phyloP scores from a whole-genome alignment of 106 monocot genomes.

The Platanthera guangdongensis region DNA sequence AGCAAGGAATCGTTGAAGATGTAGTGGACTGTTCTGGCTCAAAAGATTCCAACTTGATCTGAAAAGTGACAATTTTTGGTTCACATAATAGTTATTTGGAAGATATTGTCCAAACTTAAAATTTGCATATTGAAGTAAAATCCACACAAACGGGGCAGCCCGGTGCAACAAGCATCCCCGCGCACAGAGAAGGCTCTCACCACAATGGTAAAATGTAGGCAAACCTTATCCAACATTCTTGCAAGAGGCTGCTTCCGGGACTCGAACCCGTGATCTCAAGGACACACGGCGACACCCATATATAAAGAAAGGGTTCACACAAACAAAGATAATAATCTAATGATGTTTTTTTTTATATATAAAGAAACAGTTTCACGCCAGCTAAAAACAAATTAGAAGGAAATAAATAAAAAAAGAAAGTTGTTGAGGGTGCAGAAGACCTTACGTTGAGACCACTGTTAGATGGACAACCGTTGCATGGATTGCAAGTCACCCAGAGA shows the following conservation, averaged over 20 bases:
- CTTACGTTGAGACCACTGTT: constrained; percentile 80
- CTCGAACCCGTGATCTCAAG: too few species aligned
- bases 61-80: not conserved
- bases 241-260: too few species aligned
- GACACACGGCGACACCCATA: too few species aligned
- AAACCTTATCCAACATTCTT: too few species aligned
- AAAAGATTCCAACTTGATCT: constrained; percentile 77
- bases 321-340: too few species aligned
- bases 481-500: constrained; percentile 82
- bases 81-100: not conserved
- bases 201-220: too few species aligned
- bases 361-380: not conserved
- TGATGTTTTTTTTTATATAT: too few species aligned
- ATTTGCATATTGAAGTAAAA: not conserved
- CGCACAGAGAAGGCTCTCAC: too few species aligned
- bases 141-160: not conserved
- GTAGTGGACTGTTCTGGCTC: constrained; percentile 62
- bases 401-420: not conserved
- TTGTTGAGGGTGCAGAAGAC: not conserved
- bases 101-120: not conserved
- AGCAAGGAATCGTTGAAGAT: constrained; percentile 47
- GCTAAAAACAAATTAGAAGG: not conserved
- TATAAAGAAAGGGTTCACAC: too few species aligned
- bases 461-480: constrained; percentile 71
- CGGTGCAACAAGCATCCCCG: too few species aligned